Evolutionary conservation across 2,329 filamentous ascomycete species (phyloP), one percentile per base, ranked within the genome.

Genomic region (Paraphoma chrysanthemicola): DNA sequence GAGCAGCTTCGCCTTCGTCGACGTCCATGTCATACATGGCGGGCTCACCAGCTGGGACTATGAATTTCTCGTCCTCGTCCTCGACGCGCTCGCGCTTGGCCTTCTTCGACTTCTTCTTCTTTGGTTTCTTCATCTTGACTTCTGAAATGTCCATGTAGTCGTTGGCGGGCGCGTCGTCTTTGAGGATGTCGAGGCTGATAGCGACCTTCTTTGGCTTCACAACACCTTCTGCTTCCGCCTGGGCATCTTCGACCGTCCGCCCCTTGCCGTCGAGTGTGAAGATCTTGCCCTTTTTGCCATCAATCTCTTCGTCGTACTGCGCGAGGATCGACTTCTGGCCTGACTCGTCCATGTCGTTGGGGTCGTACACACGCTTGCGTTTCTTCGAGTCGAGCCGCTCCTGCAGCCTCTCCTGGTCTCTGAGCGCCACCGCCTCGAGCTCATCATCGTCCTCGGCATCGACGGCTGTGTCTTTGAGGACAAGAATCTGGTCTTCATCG

Each of bases 231-330:
- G 73, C 85, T 75, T 71, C 83, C 59, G 88, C 85, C 16, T 85
- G 80, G 46, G 89, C 81, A 64, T 91, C 88, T 12, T 85, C 84
- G 23, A 76, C 65, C 1, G 83, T 88, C 33, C 86, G 88, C 2
- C 93, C 93, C 59, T 88, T 85, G 2, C 88, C 88, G 74, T 96
- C 92, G 14, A 99, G 81, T 0, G 91, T 97, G 68, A 99, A 99
- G 23, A 86, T 85, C 74, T 96, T 97, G 53, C 85, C 82, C 79
- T 96, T 95, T 78, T 96, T 97, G 53, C 93, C 93, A 36, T 90
- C 86, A 51, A 97, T 96, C 71, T 97, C 94, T 62, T 98, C 95
- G 68, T 98, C 95, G 71, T 99, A 99, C 67, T 99, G 94, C 12
- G 91, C 87, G 42, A 99, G 80, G 23, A 99, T 88, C 6, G 85